Evolutionary conservation across 2,329 filamentous ascomycete genomes (phyloP), one percentile per base, ranked within the genome.

Genomic region (Claviceps sp.): DNA sequence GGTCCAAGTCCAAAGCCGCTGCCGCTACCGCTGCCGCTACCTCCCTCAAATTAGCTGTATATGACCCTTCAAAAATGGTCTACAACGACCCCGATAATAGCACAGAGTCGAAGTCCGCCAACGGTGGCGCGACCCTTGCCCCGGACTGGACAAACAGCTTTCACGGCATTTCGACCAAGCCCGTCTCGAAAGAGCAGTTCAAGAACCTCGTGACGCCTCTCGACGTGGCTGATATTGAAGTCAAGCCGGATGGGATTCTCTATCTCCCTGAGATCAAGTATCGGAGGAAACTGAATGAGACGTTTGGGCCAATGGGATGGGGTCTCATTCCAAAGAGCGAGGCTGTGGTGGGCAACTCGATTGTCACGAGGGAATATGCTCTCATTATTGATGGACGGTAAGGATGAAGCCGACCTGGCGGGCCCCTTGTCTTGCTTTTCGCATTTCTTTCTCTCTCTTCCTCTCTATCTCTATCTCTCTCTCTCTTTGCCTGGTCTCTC

Each of bases 241-340:
- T 98, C 65, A 98, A 98, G 73, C 91, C 93, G 37, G 93, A 98
- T 71, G 93, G 93, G 38, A 91, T 98, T 59, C 74, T 97, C 54
- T 98, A 97, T 67, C 74, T 98, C 54, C 93, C 93, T 13, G 93
- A 98, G 75, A 97, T 98, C 74, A 96, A 97, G 72, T 98, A 98
- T 71, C 76, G 93, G 45, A 76, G 91, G 56, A 91, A 95, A 57
- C 70, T 98, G 61, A 96, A 97, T 67, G 74, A 76, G 61, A 89
- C 89, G 0, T 98, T 98, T 70, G 91, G 93, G 0, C 93, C 93
- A 0, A 93, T 94, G 51, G 93, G 87, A 6, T 98, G 93, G 93
- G 93, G 93, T 1, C 72, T 98, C 51, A 91, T 91, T 52, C 93
- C 93, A 10, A 75, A 90, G 54, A 85, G 89, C 16, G 87, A 95